Evolutionary conservation across 1,284 basidiomycete species (phyloP).

Genomic region (Sanghuangporus weigelae): DNA sequence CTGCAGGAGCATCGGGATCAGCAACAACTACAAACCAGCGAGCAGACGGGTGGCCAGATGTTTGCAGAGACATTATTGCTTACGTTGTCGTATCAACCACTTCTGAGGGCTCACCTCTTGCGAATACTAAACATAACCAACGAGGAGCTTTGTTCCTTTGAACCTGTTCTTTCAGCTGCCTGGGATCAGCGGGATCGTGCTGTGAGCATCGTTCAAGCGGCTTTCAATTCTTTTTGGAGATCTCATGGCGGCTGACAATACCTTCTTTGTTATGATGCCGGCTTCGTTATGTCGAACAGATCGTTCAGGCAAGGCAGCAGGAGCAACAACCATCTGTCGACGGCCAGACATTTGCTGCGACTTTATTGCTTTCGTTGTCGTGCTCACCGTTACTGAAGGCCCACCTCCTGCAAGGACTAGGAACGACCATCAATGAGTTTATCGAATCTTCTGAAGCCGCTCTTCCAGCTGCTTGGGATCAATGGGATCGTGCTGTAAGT

Average conservation of each 20-base stretch:
- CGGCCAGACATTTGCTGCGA: constrained; percentile 70
- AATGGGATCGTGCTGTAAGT: constrained; percentile 21
- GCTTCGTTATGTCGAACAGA: constrained; percentile 57
- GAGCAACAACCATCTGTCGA: constrained; percentile 28
- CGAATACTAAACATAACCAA: constrained; percentile 66
- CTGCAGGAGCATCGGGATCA: too few relatives aligned
- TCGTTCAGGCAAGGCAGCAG: constrained; percentile 33
- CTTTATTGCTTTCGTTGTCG: constrained; percentile 63
- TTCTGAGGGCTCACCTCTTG: constrained; percentile 67
- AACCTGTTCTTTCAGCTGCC: constrained; percentile 72
- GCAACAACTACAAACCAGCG: constrained; percentile 30
- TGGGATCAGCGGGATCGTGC: constrained; percentile 80
- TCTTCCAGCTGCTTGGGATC: constrained; percentile 76
- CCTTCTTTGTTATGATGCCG: constrained; percentile 40
- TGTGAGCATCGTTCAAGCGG: constrained; percentile 34
- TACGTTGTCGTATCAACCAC: constrained; percentile 63
- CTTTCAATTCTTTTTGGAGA: constrained; percentile 8
- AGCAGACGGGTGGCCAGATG: constrained; percentile 50
- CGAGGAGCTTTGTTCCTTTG: constrained; percentile 68
- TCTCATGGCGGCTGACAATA: constrained; percentile 7
- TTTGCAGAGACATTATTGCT: constrained; percentile 68
- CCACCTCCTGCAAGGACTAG: constrained; percentile 62
- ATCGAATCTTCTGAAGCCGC: constrained; percentile 68
- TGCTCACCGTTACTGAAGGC: constrained; percentile 66
- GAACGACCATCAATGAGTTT: constrained; percentile 71